Percentiles rank a stretch among this genome's conserved stretches.
Conservation (phyloP, 1,284 basidiomycete species). For the Uromyces viciae-fabae region DNA sequence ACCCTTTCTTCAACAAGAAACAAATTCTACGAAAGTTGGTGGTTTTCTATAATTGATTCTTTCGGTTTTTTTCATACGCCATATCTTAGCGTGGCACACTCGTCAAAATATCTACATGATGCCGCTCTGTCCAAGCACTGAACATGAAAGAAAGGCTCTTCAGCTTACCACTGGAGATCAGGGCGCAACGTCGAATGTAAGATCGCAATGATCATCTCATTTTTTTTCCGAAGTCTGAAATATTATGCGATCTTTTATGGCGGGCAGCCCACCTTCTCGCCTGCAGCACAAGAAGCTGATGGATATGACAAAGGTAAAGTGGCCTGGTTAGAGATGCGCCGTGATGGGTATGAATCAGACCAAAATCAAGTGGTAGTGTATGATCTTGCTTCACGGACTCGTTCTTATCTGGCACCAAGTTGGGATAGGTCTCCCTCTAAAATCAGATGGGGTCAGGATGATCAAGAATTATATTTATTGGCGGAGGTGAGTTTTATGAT, state of each 20-base stretch:
- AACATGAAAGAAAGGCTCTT: not conserved
- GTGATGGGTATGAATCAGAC: slow-evolving; percentile 51
- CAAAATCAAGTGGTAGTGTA: slow-evolving; percentile 47
- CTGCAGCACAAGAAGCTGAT: slow-evolving; percentile 3
- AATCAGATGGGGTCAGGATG: slow-evolving; percentile 42
- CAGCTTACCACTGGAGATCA: slow-evolving; percentile 35
- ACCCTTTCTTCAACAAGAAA: too few relatives aligned
- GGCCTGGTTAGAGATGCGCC: slow-evolving; percentile 51
- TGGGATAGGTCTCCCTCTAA: slow-evolving; percentile 49
- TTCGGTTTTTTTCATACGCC: too few relatives aligned
- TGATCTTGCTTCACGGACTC: slow-evolving; percentile 29
- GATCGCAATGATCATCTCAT: not conserved
- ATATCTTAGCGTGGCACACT: slow-evolving; percentile 49
- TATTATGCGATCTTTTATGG: not conserved
- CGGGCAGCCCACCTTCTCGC: slow-evolving; percentile 37
- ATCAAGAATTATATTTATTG: slow-evolving; percentile 26
- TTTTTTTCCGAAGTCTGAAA: not conserved
- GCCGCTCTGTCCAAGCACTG: slow-evolving; percentile 21
- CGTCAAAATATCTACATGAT: slow-evolving; percentile 45
- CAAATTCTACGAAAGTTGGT: too few relatives aligned
- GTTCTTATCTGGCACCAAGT: slow-evolving; percentile 34
- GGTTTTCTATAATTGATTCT: too few relatives aligned
- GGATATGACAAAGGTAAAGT: slow-evolving; percentile 44
- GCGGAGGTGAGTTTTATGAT: slow-evolving; percentile 40
- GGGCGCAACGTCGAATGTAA: slow-evolving; percentile 37